A percentile compares a stretch with the other conserved stretches of the same genome.
Conservation (phyloP, 129 eudicot genomes). For the Helianthus tuberosus region DNA sequence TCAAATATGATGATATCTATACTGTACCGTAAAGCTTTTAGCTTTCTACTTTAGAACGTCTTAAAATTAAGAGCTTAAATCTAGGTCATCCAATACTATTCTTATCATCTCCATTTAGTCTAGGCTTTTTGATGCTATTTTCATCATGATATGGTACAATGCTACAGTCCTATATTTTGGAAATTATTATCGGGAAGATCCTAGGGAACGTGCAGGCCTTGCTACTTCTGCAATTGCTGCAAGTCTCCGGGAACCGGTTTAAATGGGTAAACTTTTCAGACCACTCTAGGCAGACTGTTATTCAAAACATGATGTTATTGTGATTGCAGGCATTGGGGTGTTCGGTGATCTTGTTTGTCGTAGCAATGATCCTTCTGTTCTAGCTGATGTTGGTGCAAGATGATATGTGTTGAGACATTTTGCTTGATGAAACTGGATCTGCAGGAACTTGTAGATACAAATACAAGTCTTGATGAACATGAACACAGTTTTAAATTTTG, state of each 20-base stretch:
- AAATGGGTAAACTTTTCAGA: background rate
- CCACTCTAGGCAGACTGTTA: slow-evolving; percentile 11
- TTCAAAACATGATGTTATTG: slow-evolving; percentile 18
- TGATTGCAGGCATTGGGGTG: slow-evolving; percentile 82
- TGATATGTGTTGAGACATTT: slow-evolving; percentile 9
- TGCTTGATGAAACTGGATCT: slow-evolving; percentile 11
- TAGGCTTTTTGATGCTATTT: background rate
- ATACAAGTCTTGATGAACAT: slow-evolving; percentile 37
- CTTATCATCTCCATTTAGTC: background rate
- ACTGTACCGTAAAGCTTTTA: background rate
- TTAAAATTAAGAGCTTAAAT: background rate
- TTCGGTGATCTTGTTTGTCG: slow-evolving; percentile 65
- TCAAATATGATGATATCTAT: slow-evolving; percentile 17
- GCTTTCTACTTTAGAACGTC: background rate
- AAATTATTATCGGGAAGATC: slow-evolving; percentile 92
- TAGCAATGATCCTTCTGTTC: slow-evolving; percentile 53
- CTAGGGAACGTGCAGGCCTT: slow-evolving; percentile 98
- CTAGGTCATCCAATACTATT: slow-evolving; percentile 1
- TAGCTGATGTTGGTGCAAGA: slow-evolving; percentile 28
- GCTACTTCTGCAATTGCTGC: slow-evolving; percentile 98
- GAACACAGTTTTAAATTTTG: slow-evolving; percentile 20
- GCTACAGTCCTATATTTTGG: slow-evolving; percentile 85
- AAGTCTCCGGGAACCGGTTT: slow-evolving; percentile 22
- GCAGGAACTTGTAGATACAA: slow-evolving; percentile 39
- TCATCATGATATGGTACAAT: slow-evolving; percentile 57